phyloP scores from a whole-genome alignment of 176 grass and related monocot genomes.

The Paspalum notatum region DNA sequence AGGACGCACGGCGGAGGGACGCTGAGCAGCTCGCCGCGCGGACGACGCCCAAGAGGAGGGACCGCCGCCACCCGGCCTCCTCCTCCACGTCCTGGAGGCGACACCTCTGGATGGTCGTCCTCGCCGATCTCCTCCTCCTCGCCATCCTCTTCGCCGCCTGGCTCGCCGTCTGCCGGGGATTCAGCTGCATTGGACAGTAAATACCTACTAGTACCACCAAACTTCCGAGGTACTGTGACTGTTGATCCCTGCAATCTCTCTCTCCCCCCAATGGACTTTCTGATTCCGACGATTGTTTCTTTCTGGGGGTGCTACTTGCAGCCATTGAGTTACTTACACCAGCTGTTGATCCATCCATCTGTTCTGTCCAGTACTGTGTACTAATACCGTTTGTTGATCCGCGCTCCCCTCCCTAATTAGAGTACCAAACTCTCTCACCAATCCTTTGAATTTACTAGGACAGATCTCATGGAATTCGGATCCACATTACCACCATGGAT shows the following conservation, averaged over 20 bases:
- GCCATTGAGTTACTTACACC: too few relatives aligned
- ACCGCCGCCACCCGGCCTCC: neutral
- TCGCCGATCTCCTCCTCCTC: constrained; percentile 63
- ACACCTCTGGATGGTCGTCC: constrained; percentile 47
- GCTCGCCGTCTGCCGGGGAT: constrained; percentile 58
- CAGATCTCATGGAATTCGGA: constrained; percentile 3
- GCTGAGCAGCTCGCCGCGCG: constrained; percentile 24
- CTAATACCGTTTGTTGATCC: neutral
- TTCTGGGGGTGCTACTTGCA: too few relatives aligned
- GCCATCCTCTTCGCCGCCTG: constrained; percentile 52
- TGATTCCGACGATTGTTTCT: too few relatives aligned
- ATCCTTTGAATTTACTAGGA: constrained; percentile 18
- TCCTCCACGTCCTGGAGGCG: constrained; percentile 50
- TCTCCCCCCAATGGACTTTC: too few relatives aligned
- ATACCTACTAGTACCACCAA: constrained; percentile 35
- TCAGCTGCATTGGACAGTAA: constrained; percentile 63
- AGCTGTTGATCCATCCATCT: neutral
- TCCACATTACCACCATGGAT: neutral
- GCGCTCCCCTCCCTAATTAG: too few relatives aligned
- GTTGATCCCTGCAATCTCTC: too few relatives aligned
- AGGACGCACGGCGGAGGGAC: constrained; percentile 36
- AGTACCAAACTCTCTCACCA: neutral
- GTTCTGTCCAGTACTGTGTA: neutral
- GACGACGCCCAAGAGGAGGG: constrained; percentile 43
- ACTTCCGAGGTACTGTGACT: constrained; percentile 35